Evolutionary conservation across 2,329 filamentous ascomycete species (phyloP), one percentile per base, ranked within the genome.

Genomic region (Bipolaris victoriae): DNA sequence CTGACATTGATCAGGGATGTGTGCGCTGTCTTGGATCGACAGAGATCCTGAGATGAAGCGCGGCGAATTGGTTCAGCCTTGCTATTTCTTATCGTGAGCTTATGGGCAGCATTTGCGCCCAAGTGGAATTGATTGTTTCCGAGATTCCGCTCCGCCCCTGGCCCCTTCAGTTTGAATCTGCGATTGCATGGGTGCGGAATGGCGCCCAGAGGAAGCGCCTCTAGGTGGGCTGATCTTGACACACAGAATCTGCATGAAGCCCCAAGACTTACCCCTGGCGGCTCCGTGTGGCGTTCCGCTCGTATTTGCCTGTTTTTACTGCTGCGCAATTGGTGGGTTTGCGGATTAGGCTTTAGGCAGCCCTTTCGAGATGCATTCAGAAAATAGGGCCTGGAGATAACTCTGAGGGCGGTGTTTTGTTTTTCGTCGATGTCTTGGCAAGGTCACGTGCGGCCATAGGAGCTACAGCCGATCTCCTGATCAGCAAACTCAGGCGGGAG

Each of bases 241-340:
- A 60, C 63, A 64, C 51, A 11, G 36, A 45, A 59, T 62, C 54
- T 52, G 58, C 53, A 57, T 40, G 49, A 37, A 55, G 49, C 36
- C 53, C 31, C 51, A 53, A 41, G 51, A 44, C 22, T 36, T 53
- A 31, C 29, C 35, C 35, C 31, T 45, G n/a, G 39, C 26, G 36
- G 44, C 22, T 54, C 20, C 26, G 45, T 52, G 60, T 65, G 64
- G 66, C 64, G 57, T 55, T 63, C 57, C 65, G 64, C 66, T 58
- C 64, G 66, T 66, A 65, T 68, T 68, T 64, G 66, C 52, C 65
- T 66, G 63, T 64, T 58, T 41, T 20, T 43, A 64, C 63, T 53
- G 37, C 61, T 46, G 48, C 50, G 44, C 31, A 22, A 40, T 47
- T 45, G 35, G 26, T 36, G 36, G 18, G 29, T 41, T 50, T 50